These are phyloP conservation scores for Noccaea bulbosa DNA, from an alignment of 345 rosid species.

Conservation along the genomic window DNA sequence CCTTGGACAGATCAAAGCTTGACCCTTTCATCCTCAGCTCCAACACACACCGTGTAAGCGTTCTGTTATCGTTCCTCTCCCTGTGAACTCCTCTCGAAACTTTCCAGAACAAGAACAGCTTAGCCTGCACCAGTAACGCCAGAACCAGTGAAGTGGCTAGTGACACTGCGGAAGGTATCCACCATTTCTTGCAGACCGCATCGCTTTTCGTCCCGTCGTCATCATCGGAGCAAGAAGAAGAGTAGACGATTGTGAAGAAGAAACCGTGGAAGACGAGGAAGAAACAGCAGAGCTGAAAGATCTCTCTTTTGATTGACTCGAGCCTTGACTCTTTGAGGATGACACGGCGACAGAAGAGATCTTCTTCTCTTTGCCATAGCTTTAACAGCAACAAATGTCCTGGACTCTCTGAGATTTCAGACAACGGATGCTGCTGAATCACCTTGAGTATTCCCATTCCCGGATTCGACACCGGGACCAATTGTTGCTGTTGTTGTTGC, in stretches of 20 bases:
- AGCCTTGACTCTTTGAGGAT: conserved; percentile 65
- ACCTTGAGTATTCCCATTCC: conserved; percentile 47
- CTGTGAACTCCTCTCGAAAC: conserved; percentile 67
- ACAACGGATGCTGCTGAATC: conserved; percentile 85
- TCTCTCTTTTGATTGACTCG: conserved; percentile 76
- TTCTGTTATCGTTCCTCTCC: conserved; percentile 70
- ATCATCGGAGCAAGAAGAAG: conserved; percentile 55
- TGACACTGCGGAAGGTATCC: conserved; percentile 72
- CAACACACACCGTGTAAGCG: conserved; percentile 69
- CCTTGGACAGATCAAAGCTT: conserved; percentile 87
- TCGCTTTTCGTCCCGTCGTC: not conserved
- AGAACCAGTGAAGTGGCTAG: conserved; percentile 67
- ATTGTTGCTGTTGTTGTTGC: conserved; percentile 42
- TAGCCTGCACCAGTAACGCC: conserved; percentile 70
- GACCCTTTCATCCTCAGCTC: conserved; percentile 96
- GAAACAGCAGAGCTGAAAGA: conserved; percentile 82
- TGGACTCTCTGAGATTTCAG: conserved; percentile 87
- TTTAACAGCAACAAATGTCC: conserved; percentile 92
- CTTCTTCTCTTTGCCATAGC: conserved; percentile 94
- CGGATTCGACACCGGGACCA: conserved; percentile 40
- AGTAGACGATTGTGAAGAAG: conserved; percentile 65
- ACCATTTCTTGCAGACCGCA: conserved; percentile 69
- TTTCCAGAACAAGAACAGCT: conserved; percentile 76
- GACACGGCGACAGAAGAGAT: conserved; percentile 56
- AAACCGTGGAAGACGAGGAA: conserved; percentile 72